Percentiles rank a stretch among this genome's conserved stretches.
These are phyloP conservation scores for Populus simonii DNA, from an alignment of 345 rosid genomes.

Conservation along the genomic window DNA sequence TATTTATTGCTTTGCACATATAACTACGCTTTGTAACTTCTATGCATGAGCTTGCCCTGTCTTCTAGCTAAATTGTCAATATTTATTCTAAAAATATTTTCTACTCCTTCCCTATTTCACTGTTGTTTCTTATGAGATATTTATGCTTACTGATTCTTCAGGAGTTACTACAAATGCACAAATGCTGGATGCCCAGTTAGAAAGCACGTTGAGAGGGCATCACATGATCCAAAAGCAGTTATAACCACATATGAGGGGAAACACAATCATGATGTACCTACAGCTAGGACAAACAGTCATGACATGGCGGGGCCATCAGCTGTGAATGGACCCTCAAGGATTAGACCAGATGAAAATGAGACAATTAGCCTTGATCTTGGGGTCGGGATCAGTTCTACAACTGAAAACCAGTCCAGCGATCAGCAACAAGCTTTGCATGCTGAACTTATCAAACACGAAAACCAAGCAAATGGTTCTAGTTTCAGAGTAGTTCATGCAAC, in stretches of 20 bases:
- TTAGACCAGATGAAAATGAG: constrained; percentile 50
- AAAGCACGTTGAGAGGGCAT: constrained; percentile 98
- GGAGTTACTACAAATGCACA: constrained; percentile 99
- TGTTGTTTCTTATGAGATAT: background rate
- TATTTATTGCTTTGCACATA: background rate
- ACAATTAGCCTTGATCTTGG: constrained; percentile 93
- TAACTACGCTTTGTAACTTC: no score
- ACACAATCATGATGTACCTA: constrained; percentile 93
- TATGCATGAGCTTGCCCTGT: background rate
- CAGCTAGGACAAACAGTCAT: constrained; percentile 61
- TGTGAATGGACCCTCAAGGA: constrained; percentile 43
- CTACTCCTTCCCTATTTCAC: background rate
- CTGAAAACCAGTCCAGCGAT: constrained; percentile 45
- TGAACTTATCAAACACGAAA: constrained; percentile 38
- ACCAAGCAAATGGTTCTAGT: constrained; percentile 40
- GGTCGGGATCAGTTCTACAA: constrained; percentile 65
- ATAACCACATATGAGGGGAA: constrained; percentile 98
- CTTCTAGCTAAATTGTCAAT: background rate
- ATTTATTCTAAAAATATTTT: background rate
- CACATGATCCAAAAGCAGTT: constrained; percentile 96
- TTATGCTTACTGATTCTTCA: constrained; percentile 26
- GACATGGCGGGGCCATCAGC: constrained; percentile 53
- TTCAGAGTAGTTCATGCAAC: constrained; percentile 51
- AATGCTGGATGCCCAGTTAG: constrained; percentile 89
- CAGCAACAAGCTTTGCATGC: constrained; percentile 38